Base-by-base conservation (phyloP, 805 yeast species). In the Candida sonorensis region DNA sequence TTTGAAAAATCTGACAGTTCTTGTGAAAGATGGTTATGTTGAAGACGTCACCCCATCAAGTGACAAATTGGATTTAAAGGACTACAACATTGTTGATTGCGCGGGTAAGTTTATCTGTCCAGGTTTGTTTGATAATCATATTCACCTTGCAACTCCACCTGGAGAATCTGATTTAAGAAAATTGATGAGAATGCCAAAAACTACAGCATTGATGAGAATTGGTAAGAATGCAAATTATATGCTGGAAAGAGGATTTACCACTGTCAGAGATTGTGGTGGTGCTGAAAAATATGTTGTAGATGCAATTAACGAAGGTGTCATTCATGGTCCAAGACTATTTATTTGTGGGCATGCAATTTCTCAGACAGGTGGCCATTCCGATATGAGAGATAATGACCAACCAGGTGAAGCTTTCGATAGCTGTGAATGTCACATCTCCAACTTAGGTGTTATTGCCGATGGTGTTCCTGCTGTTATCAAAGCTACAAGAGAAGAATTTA, bases 331-430 rank as follows among this genome's bases (percentile, higher is more conserved):
- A 3, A 37, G 55, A 27, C 24, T 48, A 9, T 40, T 52, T 17
- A 39, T 43, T 23, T 40, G 50, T 17, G 57, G 55, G 4, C 38
- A 36, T 17, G 51, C 53, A 11, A 36, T 52, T 13, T 45, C 54
- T 17, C 56, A 52, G 33, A 52, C 57, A 4, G 57, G 55, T 16
- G 57, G 56, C 2, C 57, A 51, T 40, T 54, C 46, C 10, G 55
- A 52, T 33, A 26, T 45, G 36, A 33, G 52, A 23, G 42, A 42
- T 18, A 40, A 26, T 7, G 49, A 42, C 13, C 28, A 49, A 19
- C 52, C 53, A 11, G 45, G 40, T 13, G 46, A 42, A n/a, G 42
- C 49, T 2, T 40, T 40, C 21, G 52, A 45, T 23, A 41, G 50
- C 27, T 52, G 57, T 27, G 35, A 29, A 10, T 52, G 56, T 26